Percentiles rank a stretch among this genome's conserved stretches.
These are phyloP conservation scores for Puccinia triticina DNA, from an alignment of 1,284 basidiomycete species.

Conservation along the genomic window DNA sequence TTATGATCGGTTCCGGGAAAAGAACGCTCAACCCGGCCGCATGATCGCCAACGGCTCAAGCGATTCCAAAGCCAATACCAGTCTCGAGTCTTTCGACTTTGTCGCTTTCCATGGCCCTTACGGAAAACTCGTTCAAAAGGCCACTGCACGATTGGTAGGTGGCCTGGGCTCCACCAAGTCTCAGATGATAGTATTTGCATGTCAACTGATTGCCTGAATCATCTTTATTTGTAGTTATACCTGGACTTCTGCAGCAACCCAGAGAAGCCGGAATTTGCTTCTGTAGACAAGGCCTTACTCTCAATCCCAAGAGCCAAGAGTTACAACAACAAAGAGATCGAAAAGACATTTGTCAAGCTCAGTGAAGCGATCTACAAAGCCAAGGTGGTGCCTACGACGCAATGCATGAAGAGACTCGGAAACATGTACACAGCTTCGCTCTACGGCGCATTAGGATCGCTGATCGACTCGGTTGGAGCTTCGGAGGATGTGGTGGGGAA, in stretches of 20 bases:
- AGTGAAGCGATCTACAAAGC: slow-evolving; percentile 67
- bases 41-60: slow-evolving; percentile 24
- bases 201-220: neutral
- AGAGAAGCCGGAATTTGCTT: slow-evolving; percentile 72
- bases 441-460: slow-evolving; percentile 86
- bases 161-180: neutral
- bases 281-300: slow-evolving; percentile 70
- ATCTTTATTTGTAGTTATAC: slow-evolving; percentile 64
- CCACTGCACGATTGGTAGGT: slow-evolving; percentile 78
- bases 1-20: slow-evolving; percentile 83
- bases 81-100: slow-evolving; percentile 62
- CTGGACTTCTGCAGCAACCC: slow-evolving; percentile 89
- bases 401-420: slow-evolving; percentile 81
- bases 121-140: slow-evolving; percentile 98
- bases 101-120: slow-evolving; percentile 70
- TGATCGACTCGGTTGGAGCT: slow-evolving; percentile 73
- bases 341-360: slow-evolving; percentile 75
- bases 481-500: slow-evolving; percentile 70
- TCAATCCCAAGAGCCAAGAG: slow-evolving; percentile 72
- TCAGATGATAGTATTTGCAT: no score
- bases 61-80: slow-evolving; percentile 54
- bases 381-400: slow-evolving; percentile 70
- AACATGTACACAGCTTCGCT: slow-evolving; percentile 99
- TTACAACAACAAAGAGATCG: slow-evolving; percentile 87
- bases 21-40: slow-evolving; percentile 65